Base-by-base conservation (phyloP, 148 eudicot species). In the Hydrangea macrophylla region DNA sequence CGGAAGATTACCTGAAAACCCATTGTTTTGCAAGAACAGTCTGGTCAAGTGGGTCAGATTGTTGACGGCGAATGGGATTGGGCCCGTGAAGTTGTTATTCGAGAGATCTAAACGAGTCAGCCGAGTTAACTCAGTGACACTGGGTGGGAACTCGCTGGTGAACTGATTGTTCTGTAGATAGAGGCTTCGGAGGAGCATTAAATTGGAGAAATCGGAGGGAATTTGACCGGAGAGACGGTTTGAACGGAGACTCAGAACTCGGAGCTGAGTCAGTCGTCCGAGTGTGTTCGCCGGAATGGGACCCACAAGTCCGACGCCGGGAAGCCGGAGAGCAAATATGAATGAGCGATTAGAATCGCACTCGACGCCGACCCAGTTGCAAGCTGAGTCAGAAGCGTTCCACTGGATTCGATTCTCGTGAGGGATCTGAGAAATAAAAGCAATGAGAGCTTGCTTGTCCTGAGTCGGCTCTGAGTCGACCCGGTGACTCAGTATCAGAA, bases 31-130 rank as follows among this genome's bases (percentile, higher is more conserved):
- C 0, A 90, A 55, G 12, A 73, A 79, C 18, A 90, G 58, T 0
- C 85, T 79, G 22, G 83, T 82, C 0, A 90, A 58, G 0, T 76
- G 73, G 2, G 81, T 74, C 35, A 88, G 58, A 67, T 82, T 86
- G 76, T 82, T 86, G 71, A 90, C 12, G 9, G 80, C 27, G 35
- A 90, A 88, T 0, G 96, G 96, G 22, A 90, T 82, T 39, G 58
- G 3, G 0, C 96, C 96, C 15, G 82, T 60, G 67, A 90, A 86
- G 17, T 70, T 75, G 65, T 90, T 90, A 25, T 22, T 13, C 5
- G 93, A 85, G 35, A 90, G 57, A 71, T 90, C 96, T 2, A 90
- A 58, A 0, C 93, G 84, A 22, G 65, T 45, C 30, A 90, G 60
- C 24, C 87, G 78, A 53, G 80, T 75, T 17, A 90, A 32, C 62